Conservation (phyloP, 306 rosid species). For the Quercus aquifolioides region DNA sequence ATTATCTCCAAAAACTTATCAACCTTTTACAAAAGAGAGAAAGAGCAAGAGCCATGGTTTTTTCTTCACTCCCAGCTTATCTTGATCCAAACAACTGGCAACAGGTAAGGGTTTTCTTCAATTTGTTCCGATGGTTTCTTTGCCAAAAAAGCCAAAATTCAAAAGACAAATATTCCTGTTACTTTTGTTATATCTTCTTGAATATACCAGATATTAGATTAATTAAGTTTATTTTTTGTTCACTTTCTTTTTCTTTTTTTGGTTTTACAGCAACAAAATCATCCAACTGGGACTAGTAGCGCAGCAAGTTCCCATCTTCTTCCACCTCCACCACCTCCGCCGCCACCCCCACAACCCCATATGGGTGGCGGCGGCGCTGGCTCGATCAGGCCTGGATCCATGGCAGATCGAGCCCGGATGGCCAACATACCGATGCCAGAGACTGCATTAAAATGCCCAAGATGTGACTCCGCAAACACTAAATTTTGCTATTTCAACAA, state of each 20-base stretch:
- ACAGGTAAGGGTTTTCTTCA: conserved; percentile 54
- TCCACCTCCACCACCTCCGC: conserved; percentile 37
- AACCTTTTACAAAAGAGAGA: conserved; percentile 75
- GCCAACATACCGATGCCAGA: conserved; percentile 81
- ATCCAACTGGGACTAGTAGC: conserved; percentile 28
- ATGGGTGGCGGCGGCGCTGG: conserved; percentile 32
- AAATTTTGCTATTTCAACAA: conserved; percentile 94
- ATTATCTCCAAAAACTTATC: conserved; percentile 42
- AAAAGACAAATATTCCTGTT: conserved; percentile 61
- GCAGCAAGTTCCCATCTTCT: conserved; percentile 39
- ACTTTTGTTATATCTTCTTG: conserved; percentile 57
- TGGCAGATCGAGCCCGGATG: conserved; percentile 86
- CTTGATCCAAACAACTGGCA: conserved; percentile 93
- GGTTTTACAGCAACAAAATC: conserved; percentile 40
- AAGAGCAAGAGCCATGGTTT: conserved; percentile 67
- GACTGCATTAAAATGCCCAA: conserved; percentile 63
- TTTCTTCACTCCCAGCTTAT: conserved; percentile 85
- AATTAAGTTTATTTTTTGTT: conserved; percentile 18
- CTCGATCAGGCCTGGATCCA: conserved; percentile 67
- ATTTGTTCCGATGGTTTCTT: conserved; percentile 13
- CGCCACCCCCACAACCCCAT: conserved; percentile 35
- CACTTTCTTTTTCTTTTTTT: conserved; percentile 1
- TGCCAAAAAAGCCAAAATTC: conserved; percentile 11
- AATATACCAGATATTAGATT: conserved; percentile 71
- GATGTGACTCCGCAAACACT: conserved; percentile 89